Percentiles rank a stretch among this genome's conserved stretches.
phyloP scores from a whole-genome alignment of 2,329 filamentous ascomycete genomes.

The Neofusicoccum ribis region DNA sequence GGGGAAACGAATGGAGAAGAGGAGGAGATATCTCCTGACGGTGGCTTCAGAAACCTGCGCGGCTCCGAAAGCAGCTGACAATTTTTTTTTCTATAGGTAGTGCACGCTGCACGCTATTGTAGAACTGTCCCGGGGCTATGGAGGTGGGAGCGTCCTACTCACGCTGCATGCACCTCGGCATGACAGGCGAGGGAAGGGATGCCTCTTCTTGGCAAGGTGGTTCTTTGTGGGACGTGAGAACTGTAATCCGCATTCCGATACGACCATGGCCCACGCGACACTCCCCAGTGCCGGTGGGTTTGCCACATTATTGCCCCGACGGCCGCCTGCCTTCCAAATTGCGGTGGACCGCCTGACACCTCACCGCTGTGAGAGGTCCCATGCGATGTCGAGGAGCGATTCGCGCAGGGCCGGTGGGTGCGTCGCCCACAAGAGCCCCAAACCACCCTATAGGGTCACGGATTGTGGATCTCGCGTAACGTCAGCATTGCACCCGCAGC shows the following conservation, averaged over 20 bases:
- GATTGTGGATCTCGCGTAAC: constrained; percentile 16
- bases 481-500: constrained; percentile 4
- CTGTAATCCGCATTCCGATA: constrained; percentile 17
- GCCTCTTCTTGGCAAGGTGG: constrained; percentile 9
- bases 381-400: not conserved
- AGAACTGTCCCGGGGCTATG: not conserved
- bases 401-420: not conserved
- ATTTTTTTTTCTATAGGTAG: not conserved
- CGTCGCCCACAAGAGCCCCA: constrained; percentile 1
- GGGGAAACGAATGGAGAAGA: not conserved
- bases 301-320: not conserved
- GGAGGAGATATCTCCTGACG: constrained; percentile 8
- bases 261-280: constrained; percentile 8
- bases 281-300: not conserved
- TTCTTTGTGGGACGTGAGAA: constrained; percentile 15
- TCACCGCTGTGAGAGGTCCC: constrained; percentile 5
- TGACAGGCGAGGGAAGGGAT: constrained; percentile 17
- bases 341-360: not conserved
- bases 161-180: constrained; percentile 5
- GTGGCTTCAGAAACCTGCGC: constrained; percentile 1
- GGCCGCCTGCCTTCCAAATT: constrained; percentile 9
- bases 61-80: constrained; percentile 15
- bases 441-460: not conserved
- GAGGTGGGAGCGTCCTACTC: constrained; percentile 7
- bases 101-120: not conserved